phyloP scores from a whole-genome alignment of 495 filamentous ascomycete species.

The Lophium mytilinum region DNA sequence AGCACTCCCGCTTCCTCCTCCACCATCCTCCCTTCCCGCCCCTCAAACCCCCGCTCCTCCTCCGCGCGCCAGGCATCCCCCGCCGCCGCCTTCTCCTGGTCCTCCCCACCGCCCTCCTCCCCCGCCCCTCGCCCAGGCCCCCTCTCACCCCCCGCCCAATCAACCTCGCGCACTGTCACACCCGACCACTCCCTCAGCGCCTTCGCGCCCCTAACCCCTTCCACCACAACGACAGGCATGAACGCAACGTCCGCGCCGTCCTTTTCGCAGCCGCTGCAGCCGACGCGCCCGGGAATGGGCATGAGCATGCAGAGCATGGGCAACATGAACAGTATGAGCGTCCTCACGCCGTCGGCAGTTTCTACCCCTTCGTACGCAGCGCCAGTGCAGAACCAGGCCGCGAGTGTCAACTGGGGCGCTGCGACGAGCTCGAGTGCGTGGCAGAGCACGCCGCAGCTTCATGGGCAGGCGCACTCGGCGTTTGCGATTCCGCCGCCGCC shows the following conservation, averaged over 20 bases:
- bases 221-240: constrained; percentile 19
- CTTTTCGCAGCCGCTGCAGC: constrained; percentile 6
- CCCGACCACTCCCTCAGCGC: constrained; percentile 44
- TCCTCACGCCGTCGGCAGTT: neutral
- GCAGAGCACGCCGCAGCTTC: constrained; percentile 6
- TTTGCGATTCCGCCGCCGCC: constrained; percentile 21
- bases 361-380: constrained; percentile 8
- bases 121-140: constrained; percentile 12
- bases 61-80: constrained; percentile 13
- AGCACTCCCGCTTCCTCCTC: constrained; percentile 10
- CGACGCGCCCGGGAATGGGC: constrained; percentile 14
- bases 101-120: constrained; percentile 13
- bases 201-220: constrained; percentile 46
- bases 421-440: constrained; percentile 5
- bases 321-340: constrained; percentile 17
- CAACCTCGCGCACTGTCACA: constrained; percentile 28
- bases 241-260: constrained; percentile 7
- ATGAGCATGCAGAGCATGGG: constrained; percentile 19
- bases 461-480: constrained; percentile 6
- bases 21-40: constrained; percentile 15
- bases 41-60: constrained; percentile 3
- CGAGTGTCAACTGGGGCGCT: constrained; percentile 15
- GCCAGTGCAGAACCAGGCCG: constrained; percentile 3
- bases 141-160: constrained; percentile 5
- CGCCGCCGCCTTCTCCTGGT: constrained; percentile 25